Conservation (phyloP, 805 yeast species). For the Kluyveromyces starmeri region DNA sequence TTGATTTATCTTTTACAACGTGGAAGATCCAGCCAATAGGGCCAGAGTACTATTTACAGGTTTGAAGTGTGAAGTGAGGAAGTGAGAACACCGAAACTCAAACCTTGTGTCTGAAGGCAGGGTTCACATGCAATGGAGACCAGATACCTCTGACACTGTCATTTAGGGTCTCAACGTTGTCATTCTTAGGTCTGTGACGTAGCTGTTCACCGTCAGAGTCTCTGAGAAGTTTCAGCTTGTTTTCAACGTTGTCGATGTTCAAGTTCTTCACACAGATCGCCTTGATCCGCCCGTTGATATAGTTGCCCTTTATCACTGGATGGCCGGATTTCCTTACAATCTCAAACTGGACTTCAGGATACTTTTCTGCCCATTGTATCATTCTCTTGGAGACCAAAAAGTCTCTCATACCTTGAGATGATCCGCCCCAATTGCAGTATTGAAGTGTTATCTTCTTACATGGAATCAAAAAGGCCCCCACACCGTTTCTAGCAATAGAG, state of each 20-base stretch:
- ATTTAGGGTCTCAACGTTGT: conserved; percentile 74
- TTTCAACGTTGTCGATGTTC: conserved; percentile 49
- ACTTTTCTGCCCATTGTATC: conserved; percentile 44
- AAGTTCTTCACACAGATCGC: conserved; percentile 72
- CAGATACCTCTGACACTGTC: conserved; percentile 90
- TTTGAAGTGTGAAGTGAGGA: no score
- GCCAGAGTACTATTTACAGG: no score
- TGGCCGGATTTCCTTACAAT: conserved; percentile 70
- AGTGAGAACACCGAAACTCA: no score
- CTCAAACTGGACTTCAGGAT: conserved; percentile 66
- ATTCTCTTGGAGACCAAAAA: conserved; percentile 47
- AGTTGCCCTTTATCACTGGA: conserved; percentile 61
- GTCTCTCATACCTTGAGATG: conserved; percentile 75
- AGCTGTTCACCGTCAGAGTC: conserved; percentile 61
- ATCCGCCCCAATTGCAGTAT: conserved; percentile 94
- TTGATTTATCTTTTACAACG: no score
- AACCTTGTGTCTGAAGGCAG: conserved; percentile 16
- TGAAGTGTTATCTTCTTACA: conserved; percentile 69
- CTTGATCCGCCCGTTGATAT: conserved; percentile 39
- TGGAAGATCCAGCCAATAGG: no score
- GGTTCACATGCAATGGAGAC: conserved; percentile 84
- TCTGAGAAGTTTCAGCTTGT: conserved; percentile 53
- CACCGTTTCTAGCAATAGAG: conserved; percentile 64
- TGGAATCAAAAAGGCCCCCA: conserved; percentile 64
- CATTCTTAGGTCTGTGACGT: conserved; percentile 50